Evolutionary conservation across 108 stramenopile species (phyloP).

Genomic region (Cyclotella distinguenda): DNA sequence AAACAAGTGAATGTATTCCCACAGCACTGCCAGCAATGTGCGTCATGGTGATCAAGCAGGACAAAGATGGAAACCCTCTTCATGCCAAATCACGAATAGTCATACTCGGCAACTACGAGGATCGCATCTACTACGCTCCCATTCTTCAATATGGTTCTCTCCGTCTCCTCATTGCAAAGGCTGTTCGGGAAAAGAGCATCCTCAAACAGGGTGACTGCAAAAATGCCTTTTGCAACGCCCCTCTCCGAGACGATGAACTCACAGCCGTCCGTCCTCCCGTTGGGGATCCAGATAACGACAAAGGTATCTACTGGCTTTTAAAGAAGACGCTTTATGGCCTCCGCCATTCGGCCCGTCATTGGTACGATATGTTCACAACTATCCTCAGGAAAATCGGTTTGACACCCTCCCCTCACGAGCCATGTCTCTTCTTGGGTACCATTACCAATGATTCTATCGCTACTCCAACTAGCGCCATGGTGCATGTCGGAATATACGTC

Average conservation of each 20-base stretch:
- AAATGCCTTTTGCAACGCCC: conserved; percentile 38
- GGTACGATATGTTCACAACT: conserved; percentile 19
- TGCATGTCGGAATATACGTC: conserved; percentile 22
- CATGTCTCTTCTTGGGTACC: conserved; percentile 21
- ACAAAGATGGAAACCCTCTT: conserved; percentile 16
- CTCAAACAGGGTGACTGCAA: conserved; percentile 40
- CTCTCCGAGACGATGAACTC: conserved; percentile 12
- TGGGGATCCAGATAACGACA: conserved; percentile 10
- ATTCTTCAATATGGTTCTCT: conserved; percentile 15
- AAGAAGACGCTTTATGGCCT: conserved; percentile 34
- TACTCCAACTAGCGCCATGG: background rate
- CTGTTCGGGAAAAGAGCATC: background rate
- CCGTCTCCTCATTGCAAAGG: conserved; percentile 3
- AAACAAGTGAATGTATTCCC: background rate
- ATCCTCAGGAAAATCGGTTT: conserved; percentile 17
- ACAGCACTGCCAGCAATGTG: background rate
- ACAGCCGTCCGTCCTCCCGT: conserved; percentile 10
- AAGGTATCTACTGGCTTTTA: conserved; percentile 17
- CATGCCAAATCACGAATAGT: conserved; percentile 14
- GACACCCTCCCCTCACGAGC: conserved; percentile 17
- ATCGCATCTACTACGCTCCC: conserved; percentile 20
- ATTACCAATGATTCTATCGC: background rate
- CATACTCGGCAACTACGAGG: conserved; percentile 16
- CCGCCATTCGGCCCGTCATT: conserved; percentile 11
- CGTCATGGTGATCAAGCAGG: conserved; percentile 6